A percentile compares a stretch with the other conserved stretches of the same genome.
Conservation (phyloP, 345 rosid species). For the Corchorus olitorius region DNA sequence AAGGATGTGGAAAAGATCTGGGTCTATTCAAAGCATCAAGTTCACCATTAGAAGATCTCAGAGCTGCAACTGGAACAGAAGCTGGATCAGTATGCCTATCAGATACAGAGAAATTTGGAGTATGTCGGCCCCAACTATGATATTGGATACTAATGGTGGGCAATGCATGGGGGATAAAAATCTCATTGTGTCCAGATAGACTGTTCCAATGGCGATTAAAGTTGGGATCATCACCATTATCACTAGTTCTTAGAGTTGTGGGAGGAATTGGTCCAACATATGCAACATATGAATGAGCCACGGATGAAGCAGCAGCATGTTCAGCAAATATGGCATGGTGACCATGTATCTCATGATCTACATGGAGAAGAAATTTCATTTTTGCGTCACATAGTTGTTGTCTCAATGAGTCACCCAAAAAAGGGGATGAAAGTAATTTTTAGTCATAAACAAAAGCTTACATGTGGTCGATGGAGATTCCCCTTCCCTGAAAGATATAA, state of each 20-base stretch:
- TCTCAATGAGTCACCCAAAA: slow-evolving; percentile 20
- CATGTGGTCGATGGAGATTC: slow-evolving; percentile 63
- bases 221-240: slow-evolving; percentile 40
- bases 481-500: slow-evolving; percentile 56
- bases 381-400: slow-evolving; percentile 12
- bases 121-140: slow-evolving; percentile 45
- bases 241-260: slow-evolving; percentile 42
- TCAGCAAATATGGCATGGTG: slow-evolving; percentile 49
- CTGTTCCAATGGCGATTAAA: slow-evolving; percentile 56
- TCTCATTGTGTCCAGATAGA: slow-evolving; percentile 44
- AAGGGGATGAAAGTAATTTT: slow-evolving; percentile 11
- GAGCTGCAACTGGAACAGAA: slow-evolving; percentile 42
- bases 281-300: slow-evolving; percentile 60
- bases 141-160: slow-evolving; percentile 52
- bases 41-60: slow-evolving; percentile 48
- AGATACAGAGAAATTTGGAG: slow-evolving; percentile 45
- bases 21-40: slow-evolving; percentile 32
- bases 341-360: slow-evolving; percentile 60
- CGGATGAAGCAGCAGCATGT: slow-evolving; percentile 40
- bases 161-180: slow-evolving; percentile 49
- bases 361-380: slow-evolving; percentile 24
- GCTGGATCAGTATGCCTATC: slow-evolving; percentile 43
- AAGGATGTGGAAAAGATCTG: slow-evolving; percentile 46
- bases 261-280: slow-evolving; percentile 52
- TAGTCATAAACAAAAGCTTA: slow-evolving; percentile 38